A percentile compares a stretch with the other conserved stretches of the same genome.
phyloP scores from a whole-genome alignment of 164 flowering plant genomes.

The Magnolia officinalis region DNA sequence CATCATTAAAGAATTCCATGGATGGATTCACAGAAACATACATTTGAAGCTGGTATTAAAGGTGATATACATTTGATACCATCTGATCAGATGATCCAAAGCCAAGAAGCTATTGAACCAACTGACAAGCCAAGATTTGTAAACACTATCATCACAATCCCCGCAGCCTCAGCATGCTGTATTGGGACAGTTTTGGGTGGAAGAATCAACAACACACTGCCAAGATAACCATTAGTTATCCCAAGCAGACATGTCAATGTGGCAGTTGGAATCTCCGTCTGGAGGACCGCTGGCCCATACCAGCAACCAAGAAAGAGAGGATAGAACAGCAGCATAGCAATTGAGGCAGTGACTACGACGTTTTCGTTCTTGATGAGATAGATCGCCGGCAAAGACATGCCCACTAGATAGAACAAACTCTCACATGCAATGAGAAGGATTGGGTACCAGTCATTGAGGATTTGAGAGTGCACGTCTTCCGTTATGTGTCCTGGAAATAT shows the following conservation, averaged over 20 bases:
- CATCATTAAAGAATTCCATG: no score
- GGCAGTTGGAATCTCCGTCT: constrained; percentile 81
- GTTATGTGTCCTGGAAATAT: constrained; percentile 92
- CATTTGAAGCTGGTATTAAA: not conserved
- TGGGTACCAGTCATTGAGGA: constrained; percentile 85
- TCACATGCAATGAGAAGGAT: constrained; percentile 71
- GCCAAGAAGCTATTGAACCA: constrained; percentile 86
- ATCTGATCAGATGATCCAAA: constrained; percentile 70
- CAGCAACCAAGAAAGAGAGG: constrained; percentile 79
- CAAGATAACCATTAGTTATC: constrained; percentile 81
- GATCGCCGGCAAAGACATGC: constrained; percentile 70
- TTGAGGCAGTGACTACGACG: constrained; percentile 57
- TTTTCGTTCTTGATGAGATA: constrained; percentile 60
- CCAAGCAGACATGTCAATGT: constrained; percentile 81
- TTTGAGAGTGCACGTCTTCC: constrained; percentile 79
- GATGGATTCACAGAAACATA: not conserved
- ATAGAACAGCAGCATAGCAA: constrained; percentile 63
- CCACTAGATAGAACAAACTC: constrained; percentile 85
- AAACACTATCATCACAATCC: constrained; percentile 73
- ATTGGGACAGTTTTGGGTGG: constrained; percentile 78
- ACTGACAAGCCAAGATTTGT: constrained; percentile 62
- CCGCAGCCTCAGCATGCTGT: constrained; percentile 84
- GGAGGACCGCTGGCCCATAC: constrained; percentile 82
- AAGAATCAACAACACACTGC: constrained; percentile 75
- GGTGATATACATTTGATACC: not conserved